A percentile compares a stretch with the other conserved stretches of the same genome.
These are phyloP conservation scores for Amanita exitialis DNA, from an alignment of 768 basidiomycete species.

Conservation along the genomic window DNA sequence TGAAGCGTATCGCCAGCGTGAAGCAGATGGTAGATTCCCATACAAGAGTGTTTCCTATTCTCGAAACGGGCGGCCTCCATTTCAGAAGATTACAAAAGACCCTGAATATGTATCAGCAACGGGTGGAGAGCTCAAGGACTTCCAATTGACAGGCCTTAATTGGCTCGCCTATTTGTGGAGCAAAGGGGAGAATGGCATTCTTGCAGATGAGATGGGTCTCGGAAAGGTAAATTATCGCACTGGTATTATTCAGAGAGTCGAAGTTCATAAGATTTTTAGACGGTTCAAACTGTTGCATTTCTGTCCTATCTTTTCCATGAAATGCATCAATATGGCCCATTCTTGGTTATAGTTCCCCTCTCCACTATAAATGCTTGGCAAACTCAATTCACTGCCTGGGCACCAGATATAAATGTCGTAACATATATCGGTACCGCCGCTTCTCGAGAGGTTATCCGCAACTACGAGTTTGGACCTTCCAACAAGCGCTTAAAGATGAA, in stretches of 20 bases:
- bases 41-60: slow-evolving; percentile 70
- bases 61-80: slow-evolving; percentile 60
- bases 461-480: slow-evolving; percentile 84
- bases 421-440: slow-evolving; percentile 88
- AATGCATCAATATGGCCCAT: slow-evolving; percentile 89
- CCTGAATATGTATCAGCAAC: slow-evolving; percentile 74
- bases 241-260: slow-evolving; percentile 2
- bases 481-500: slow-evolving; percentile 93
- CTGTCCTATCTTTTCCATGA: slow-evolving; percentile 92
- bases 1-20: slow-evolving; percentile 67
- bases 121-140: slow-evolving; percentile 89
- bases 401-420: slow-evolving; percentile 93
- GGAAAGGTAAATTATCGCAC: slow-evolving; percentile 56
- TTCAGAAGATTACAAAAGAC: slow-evolving; percentile 78
- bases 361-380: slow-evolving; percentile 99
- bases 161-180: slow-evolving; percentile 98
- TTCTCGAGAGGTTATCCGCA: slow-evolving; percentile 85
- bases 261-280: slow-evolving; percentile 32
- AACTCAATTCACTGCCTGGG: slow-evolving; percentile 88
- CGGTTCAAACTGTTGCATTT: slow-evolving; percentile 93
- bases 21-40: slow-evolving; percentile 73
- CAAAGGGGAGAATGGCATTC: slow-evolving; percentile 89
- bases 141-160: slow-evolving; percentile 95
- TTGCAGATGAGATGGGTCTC: slow-evolving; percentile 99
- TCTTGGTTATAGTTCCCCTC: slow-evolving; percentile 94